These are phyloP conservation scores for Stenocarpella maydis DNA, from an alignment of 2,329 filamentous ascomycete genomes.

Conservation along the genomic window DNA sequence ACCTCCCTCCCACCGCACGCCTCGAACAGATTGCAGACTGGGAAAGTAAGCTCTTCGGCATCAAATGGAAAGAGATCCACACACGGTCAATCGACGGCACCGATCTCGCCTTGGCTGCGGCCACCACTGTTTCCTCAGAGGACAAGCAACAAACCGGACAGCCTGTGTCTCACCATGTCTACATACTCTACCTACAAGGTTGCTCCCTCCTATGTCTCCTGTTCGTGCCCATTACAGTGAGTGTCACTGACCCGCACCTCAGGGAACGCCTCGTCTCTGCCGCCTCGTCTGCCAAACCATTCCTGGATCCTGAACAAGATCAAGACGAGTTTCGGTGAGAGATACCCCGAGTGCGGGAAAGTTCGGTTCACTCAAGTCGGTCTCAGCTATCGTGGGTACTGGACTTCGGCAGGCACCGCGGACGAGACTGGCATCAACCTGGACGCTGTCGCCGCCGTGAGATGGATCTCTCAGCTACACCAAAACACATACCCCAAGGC, in stretches of 20 bases:
- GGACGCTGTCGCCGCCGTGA: constrained; percentile 71
- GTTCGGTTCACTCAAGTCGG: constrained; percentile 59
- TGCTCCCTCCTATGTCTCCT: constrained; percentile 14
- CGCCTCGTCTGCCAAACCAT: constrained; percentile 64
- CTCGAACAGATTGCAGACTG: constrained; percentile 74
- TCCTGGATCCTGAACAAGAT: constrained; percentile 60
- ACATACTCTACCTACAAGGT: constrained; percentile 67
- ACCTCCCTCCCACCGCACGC: constrained; percentile 74
- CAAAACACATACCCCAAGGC: constrained; percentile 38
- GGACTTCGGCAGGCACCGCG: constrained; percentile 77
- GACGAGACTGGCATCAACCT: constrained; percentile 74
- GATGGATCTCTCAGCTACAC: constrained; percentile 64
- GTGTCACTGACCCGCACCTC: neutral
- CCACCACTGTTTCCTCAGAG: constrained; percentile 50
- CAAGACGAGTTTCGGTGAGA: constrained; percentile 46
- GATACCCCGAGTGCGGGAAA: constrained; percentile 38
- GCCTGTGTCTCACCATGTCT: constrained; percentile 47
- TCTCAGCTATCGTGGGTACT: constrained; percentile 76
- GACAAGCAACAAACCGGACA: neutral
- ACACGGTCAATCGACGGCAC: constrained; percentile 71
- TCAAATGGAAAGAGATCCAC: constrained; percentile 73
- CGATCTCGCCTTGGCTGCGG: constrained; percentile 66
- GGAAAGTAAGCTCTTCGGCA: constrained; percentile 62
- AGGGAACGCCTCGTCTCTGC: constrained; percentile 68
- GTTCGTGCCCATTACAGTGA: no score